These are phyloP conservation scores for Cladophialophora yegresii DNA, from an alignment of 2,329 filamentous ascomycete species.

Conservation along the genomic window DNA sequence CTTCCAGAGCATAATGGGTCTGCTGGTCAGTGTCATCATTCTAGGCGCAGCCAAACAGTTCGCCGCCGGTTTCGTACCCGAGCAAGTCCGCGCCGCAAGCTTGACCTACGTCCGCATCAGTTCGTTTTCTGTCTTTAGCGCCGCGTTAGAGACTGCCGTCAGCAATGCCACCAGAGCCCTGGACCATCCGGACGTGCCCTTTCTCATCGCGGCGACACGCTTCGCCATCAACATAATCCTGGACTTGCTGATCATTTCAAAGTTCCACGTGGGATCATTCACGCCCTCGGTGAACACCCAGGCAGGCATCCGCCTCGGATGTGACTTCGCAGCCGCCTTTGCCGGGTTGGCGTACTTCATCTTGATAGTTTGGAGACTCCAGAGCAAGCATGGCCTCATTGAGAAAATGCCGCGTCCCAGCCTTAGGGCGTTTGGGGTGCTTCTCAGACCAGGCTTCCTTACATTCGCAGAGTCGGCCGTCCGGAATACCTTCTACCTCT, in stretches of 20 bases:
- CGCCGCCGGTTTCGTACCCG: constrained; percentile 64
- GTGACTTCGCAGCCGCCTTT: constrained; percentile 58
- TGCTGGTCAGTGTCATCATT: constrained; percentile 63
- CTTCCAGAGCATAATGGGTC: constrained; percentile 58
- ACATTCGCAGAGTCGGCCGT: constrained; percentile 67
- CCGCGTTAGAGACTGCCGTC: constrained; percentile 65
- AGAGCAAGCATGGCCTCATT: constrained; percentile 17
- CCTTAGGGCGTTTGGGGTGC: constrained; percentile 50
- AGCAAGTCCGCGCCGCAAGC: constrained; percentile 57
- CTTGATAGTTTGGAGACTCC: constrained; percentile 22
- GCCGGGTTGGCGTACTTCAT: constrained; percentile 64
- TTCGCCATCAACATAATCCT: constrained; percentile 68
- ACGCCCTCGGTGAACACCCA: constrained; percentile 65
- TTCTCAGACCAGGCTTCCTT: constrained; percentile 60
- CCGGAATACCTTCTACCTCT: constrained; percentile 70
- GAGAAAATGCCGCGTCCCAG: constrained; percentile 41
- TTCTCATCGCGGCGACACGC: constrained; percentile 65
- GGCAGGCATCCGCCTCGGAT: constrained; percentile 63
- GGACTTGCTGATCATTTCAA: constrained; percentile 67
- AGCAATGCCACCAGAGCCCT: constrained; percentile 63
- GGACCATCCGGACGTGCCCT: constrained; percentile 68
- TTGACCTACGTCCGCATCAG: constrained; percentile 66
- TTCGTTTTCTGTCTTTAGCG: constrained; percentile 63
- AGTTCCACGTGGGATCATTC: constrained; percentile 43
- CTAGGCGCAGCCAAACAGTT: constrained; percentile 57